phyloP scores from a whole-genome alignment of 164 flowering plant species.

The Annona cherimola region DNA sequence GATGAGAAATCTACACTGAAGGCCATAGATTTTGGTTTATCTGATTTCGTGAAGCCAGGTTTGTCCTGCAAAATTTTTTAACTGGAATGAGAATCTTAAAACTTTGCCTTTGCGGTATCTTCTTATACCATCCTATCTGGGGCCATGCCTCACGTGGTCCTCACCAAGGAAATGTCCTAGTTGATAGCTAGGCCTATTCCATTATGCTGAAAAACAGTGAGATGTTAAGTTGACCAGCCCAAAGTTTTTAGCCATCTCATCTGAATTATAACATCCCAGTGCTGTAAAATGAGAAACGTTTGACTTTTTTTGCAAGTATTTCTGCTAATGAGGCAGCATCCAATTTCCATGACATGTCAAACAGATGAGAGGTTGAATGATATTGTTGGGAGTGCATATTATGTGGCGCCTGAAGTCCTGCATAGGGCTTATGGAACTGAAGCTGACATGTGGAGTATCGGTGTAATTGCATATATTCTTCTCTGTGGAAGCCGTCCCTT shows the following conservation, averaged over 20 bases:
- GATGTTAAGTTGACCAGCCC: not conserved
- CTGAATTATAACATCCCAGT: not conserved
- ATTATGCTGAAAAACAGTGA: not conserved
- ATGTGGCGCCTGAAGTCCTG: slow-evolving; percentile 97
- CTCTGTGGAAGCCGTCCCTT: slow-evolving; percentile 97
- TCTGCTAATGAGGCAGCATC: not conserved
- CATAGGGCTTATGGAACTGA: slow-evolving; percentile 96
- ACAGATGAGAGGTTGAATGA: slow-evolving; percentile 97
- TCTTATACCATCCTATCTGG: not conserved
- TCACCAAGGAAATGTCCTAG: not conserved
- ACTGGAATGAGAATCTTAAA: not conserved
- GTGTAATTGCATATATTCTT: slow-evolving; percentile 95
- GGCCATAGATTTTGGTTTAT: slow-evolving; percentile 96
- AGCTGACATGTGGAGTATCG: slow-evolving; percentile 99
- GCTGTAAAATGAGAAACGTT: not conserved
- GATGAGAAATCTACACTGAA: slow-evolving; percentile 72
- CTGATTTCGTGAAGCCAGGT: slow-evolving; percentile 99
- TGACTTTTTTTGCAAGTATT: not conserved
- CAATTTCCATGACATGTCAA: slow-evolving; percentile 11
- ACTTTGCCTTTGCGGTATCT: not conserved
- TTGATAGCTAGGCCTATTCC: not conserved
- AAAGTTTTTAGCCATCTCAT: not conserved
- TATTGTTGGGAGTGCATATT: slow-evolving; percentile 97
- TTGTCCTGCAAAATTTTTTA: slow-evolving; percentile 3
- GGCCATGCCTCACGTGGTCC: not conserved